A percentile compares a stretch with the other conserved stretches of the same genome.
These are phyloP conservation scores for Thielaviopsis musarum DNA, from an alignment of 2,329 filamentous ascomycete genomes.

Conservation along the genomic window DNA sequence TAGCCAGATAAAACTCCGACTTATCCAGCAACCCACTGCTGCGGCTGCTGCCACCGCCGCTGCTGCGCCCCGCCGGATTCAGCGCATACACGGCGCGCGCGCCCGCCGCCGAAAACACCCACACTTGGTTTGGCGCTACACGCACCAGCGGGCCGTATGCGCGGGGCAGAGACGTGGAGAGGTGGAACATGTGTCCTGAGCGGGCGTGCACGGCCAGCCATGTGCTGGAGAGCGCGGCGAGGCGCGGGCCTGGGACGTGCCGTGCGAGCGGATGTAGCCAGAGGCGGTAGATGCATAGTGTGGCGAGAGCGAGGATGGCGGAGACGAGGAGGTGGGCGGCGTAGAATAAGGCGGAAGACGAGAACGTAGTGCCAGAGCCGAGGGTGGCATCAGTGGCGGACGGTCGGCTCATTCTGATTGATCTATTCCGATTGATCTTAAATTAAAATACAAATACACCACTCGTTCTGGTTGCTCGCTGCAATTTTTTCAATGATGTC, in stretches of 20 bases:
- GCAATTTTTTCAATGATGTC: too few relatives aligned
- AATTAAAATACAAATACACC: too few relatives aligned
- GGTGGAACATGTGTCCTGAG: constrained; percentile 24
- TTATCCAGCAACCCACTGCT: constrained; percentile 2
- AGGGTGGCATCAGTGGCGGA: too few relatives aligned
- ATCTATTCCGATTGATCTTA: too few relatives aligned
- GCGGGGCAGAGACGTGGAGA: constrained; percentile 28
- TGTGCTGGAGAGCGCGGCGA: constrained; percentile 29
- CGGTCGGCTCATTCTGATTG: too few relatives aligned
- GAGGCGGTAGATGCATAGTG: constrained; percentile 21
- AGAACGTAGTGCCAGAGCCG: too few relatives aligned
- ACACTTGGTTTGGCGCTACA: constrained; percentile 36
- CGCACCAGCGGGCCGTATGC: constrained; percentile 34
- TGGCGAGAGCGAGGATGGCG: neutral
- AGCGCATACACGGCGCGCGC: constrained; percentile 30
- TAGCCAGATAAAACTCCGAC: constrained; percentile 20
- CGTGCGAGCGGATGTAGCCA: constrained; percentile 26
- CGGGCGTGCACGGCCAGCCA: constrained; percentile 32
- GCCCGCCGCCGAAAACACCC: constrained; percentile 31
- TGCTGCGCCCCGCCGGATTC: neutral
- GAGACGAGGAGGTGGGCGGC: neutral
- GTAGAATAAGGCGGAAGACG: too few relatives aligned
- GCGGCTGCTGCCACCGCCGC: too few relatives aligned
- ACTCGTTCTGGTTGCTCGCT: too few relatives aligned
- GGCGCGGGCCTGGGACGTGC: constrained; percentile 27